Evolutionary conservation across 805 yeast species (phyloP), one percentile per base, ranked within the genome.

Genomic region (Saccharomycopsis guyanensis): DNA sequence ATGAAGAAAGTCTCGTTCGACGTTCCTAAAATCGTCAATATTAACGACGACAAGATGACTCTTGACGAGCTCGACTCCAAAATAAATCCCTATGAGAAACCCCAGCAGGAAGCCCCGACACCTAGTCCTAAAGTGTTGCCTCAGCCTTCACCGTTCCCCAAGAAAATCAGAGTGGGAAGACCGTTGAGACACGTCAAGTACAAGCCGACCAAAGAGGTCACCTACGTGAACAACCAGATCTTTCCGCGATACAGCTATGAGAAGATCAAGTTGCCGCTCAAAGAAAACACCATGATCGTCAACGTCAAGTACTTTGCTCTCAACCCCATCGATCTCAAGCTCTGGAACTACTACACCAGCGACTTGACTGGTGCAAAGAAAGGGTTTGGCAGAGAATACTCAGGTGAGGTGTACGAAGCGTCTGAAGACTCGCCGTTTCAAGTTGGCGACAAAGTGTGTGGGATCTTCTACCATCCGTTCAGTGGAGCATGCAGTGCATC

Each of bases 331-430:
- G 94, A 84, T 57, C 56, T 80, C 53, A 71, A 79, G 48, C 74
- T 82, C 43, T 67, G 75, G 56, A 75, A 77, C 56, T 71, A 76
- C 34, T 79, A 77, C 55, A 58, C 69, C 15, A 60, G 69, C 22
- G 75, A 78, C 51, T 61, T 76, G 43, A 71, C 69, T 46, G 60
- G 75, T 33, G 73, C 76, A 35, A 75, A 72, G 47, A 72, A 77
- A 53, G 88, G 89, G 5, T 59, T 81, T 24, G 93, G 93, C 1
- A 73, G 82, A 55, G 89, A 82, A 53, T 84, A 74, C 59, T 65
- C 78, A 20, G 94, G 94, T 19, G 63, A 64, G 3, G 65, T 84
- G 24, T 66, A 68, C 3, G 70, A 71, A 24, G 76, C 79, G 18
- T 57, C 60, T 10, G 64, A 65, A n/a, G 55, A 66, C 29, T 52